Conservation (phyloP, 2,329 filamentous ascomycete genomes). For the Knoxdaviesia capensis region DNA sequence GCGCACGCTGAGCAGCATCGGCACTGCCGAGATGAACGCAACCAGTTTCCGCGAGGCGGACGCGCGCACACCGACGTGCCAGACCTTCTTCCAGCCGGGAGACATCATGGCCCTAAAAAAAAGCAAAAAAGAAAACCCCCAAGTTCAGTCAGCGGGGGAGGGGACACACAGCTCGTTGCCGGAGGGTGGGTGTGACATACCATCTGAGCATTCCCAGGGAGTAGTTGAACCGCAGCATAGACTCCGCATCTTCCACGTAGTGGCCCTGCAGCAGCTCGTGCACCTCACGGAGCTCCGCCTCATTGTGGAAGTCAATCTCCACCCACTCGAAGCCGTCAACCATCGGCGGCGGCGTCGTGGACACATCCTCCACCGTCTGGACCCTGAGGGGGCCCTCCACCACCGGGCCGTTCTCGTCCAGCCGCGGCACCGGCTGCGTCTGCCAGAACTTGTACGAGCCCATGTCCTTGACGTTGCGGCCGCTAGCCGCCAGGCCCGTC, state of each 20-base stretch:
- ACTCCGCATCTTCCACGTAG: constrained; percentile 93
- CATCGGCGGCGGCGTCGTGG: constrained; percentile 56
- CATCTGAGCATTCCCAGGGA: constrained; percentile 76
- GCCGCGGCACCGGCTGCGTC: constrained; percentile 84
- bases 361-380: constrained; percentile 58
- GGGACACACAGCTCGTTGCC: neutral
- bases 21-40: constrained; percentile 89
- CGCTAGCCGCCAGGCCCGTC: constrained; percentile 54
- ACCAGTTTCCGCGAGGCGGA: constrained; percentile 70
- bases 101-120: constrained; percentile 65
- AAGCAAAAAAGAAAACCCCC: too few species aligned
- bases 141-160: neutral
- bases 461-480: constrained; percentile 92
- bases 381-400: constrained; percentile 71
- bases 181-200: constrained; percentile 22
- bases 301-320: constrained; percentile 64
- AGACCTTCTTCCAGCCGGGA: constrained; percentile 81
- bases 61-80: constrained; percentile 87
- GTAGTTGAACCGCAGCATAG: constrained; percentile 97
- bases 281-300: constrained; percentile 67
- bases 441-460: constrained; percentile 97
- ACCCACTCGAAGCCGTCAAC: constrained; percentile 85
- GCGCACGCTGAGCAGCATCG: constrained; percentile 63
- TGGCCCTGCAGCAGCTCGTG: constrained; percentile 82
- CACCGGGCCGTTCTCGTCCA: constrained; percentile 37